Evolutionary conservation across 495 filamentous ascomycete genomes (phyloP).

Genomic region (Pyrenopolyporus hunteri): DNA sequence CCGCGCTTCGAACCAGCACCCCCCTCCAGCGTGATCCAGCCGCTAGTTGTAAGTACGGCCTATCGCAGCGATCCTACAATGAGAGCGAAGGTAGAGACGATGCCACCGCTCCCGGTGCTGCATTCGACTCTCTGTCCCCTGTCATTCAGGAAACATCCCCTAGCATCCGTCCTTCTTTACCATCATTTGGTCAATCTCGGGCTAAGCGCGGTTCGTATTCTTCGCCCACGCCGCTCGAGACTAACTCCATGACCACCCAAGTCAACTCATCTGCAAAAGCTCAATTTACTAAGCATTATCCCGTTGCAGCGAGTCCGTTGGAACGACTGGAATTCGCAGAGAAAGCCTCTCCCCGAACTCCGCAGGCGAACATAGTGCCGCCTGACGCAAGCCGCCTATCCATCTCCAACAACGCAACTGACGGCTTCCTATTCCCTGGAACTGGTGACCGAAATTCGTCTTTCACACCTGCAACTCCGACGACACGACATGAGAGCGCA

Average conservation of each 20-base stretch:
- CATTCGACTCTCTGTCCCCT: constrained; percentile 30
- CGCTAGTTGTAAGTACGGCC: constrained; percentile 53
- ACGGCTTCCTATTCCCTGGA: constrained; percentile 45
- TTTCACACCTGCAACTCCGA: constrained; percentile 80
- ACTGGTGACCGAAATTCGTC: constrained; percentile 43
- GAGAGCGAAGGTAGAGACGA: constrained; percentile 4
- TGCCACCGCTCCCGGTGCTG: not conserved
- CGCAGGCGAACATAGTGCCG: constrained; percentile 72
- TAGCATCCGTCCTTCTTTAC: constrained; percentile 19
- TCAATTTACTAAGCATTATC: constrained; percentile 53
- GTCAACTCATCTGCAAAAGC: constrained; percentile 37
- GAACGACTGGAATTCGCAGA: constrained; percentile 54
- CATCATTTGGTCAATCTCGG: constrained; percentile 50
- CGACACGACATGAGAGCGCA: constrained; percentile 62
- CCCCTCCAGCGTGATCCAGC: constrained; percentile 26
- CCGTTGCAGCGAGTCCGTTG: constrained; percentile 58
- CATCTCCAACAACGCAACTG: constrained; percentile 62
- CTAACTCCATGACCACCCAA: constrained; percentile 40
- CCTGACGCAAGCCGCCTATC: constrained; percentile 84
- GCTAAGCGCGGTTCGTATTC: constrained; percentile 37
- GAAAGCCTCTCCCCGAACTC: constrained; percentile 75
- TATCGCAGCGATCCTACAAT: constrained; percentile 31
- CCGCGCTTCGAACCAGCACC: constrained; percentile 30
- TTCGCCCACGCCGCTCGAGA: constrained; percentile 46
- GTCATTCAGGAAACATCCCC: constrained; percentile 20